phyloP scores from a whole-genome alignment of 257 asterid genomes.

The Solanum gracilifrons region DNA sequence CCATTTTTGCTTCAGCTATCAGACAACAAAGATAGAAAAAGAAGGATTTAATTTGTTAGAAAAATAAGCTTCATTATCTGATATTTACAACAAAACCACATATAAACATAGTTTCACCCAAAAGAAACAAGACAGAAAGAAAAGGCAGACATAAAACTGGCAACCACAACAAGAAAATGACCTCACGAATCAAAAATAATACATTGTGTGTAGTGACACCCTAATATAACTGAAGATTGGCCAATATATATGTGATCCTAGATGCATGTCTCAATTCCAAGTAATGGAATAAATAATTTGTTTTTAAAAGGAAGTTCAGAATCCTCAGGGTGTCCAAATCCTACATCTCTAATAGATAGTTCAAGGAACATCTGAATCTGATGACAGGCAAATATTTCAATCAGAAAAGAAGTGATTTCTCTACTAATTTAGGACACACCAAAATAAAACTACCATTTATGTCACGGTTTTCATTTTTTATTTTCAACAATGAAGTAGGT shows the following conservation, averaged over 20 bases:
- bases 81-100: not conserved
- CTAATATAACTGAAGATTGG: not conserved
- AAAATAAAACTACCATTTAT: not conserved
- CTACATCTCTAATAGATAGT: not conserved
- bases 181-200: not conserved
- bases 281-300: not conserved
- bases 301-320: not conserved
- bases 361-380: not conserved
- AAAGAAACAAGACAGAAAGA: not conserved
- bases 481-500: not conserved
- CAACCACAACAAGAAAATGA: not conserved
- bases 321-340: not conserved
- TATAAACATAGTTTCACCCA: not conserved
- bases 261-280: not conserved
- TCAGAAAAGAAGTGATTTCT: not conserved
- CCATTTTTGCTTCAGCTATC: not conserved
- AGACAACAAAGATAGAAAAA: not conserved
- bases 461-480: not conserved
- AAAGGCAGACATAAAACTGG: not conserved
- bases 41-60: not conserved
- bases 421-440: not conserved
- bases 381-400: not conserved
- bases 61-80: not conserved
- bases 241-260: not conserved
- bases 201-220: not conserved